Base-by-base conservation (phyloP, 139 green algal species). In the Chlorella sp. region DNA sequence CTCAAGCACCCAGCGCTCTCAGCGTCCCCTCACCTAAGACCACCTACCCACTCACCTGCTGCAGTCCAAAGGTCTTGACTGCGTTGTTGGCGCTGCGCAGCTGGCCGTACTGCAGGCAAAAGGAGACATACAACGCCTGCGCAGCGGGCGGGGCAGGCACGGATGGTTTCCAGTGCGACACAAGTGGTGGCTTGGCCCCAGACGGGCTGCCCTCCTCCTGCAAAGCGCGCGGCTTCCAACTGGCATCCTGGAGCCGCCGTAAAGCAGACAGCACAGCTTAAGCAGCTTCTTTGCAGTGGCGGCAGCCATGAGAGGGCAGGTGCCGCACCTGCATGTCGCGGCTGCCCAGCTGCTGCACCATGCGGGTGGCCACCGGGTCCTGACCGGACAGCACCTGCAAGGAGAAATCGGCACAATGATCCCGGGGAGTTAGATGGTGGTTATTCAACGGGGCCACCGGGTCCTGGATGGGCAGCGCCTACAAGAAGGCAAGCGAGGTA, bases 91-190 rank as follows among this genome's bases (percentile, higher is more conserved):
- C 77, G 7, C 60, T 44, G 28, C 77, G 77, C 77, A 83, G 90
- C 7, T 89, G 87, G 56, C 87, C 92, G 20, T 82, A 82, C 3
- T 85, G 82, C 1, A 94, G 77, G 83, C 91, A 94, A 22, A 76
- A 48, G 46, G 85, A 40, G 22, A 96, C 88, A 72, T 90, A 93
- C 20, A 41, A 51, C 6, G 74, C 72, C 80, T 89, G 87, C 72
- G 26, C 32, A 14, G 60, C 14, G 3, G 60, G 14, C 16, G 28
- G 20, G 28, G 43, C 14, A 19, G 75, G 20, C 3, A 3, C 3
- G 48, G 51, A 24, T 17, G 40, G 8, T 2, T n/a, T 2, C 26
- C 26, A 68, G 2, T 17, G 60, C 30, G 32, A 40, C 64, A 70
- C 64, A 70, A 36, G 22, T 17, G 7, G 26, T 32, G 28, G n/a